Percentiles rank a stretch among this genome's conserved stretches.
phyloP scores from a whole-genome alignment of 805 yeast genomes.

The Starmerella powellii region DNA sequence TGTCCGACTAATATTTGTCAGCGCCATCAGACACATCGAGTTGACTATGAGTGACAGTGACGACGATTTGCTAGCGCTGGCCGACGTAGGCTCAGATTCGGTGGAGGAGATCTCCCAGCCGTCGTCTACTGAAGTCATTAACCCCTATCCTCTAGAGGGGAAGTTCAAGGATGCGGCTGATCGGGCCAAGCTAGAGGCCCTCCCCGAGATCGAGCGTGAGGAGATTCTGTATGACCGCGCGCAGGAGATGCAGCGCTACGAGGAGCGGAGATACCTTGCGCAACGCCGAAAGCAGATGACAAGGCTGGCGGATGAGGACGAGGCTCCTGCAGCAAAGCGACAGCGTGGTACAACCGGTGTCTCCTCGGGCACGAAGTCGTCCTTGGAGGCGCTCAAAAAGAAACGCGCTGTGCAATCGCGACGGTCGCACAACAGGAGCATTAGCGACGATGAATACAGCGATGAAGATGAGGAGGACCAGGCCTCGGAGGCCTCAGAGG shows the following conservation, averaged over 20 bases:
- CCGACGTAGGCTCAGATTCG: constrained; percentile 56
- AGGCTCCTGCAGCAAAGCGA: constrained; percentile 22
- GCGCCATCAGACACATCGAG: too few relatives aligned
- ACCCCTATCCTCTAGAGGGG: constrained; percentile 91
- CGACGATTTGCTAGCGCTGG: constrained; percentile 91
- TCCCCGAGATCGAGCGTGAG: constrained; percentile 92
- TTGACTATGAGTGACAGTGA: constrained; percentile 42
- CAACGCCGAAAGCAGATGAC: constrained; percentile 42
- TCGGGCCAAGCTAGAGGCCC: constrained; percentile 38
- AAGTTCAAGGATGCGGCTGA: constrained; percentile 78
- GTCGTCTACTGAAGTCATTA: constrained; percentile 27
- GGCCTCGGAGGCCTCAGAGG: constrained; percentile 31
- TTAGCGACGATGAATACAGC: constrained; percentile 34
- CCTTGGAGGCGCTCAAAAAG: constrained; percentile 63
- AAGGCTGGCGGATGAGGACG: constrained; percentile 19
- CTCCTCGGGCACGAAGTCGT: constrained; percentile 36
- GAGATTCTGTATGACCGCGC: constrained; percentile 81
- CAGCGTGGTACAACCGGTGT: constrained; percentile 32
- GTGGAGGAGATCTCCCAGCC: constrained; percentile 15
- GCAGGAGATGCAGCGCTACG: constrained; percentile 78
- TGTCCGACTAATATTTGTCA: too few relatives aligned
- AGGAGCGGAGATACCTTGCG: constrained; percentile 71
- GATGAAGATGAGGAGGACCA: constrained; percentile 34
- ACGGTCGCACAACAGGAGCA: constrained; percentile 3
- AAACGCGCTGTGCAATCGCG: constrained; percentile 30